Evolutionary conservation across 2,329 filamentous ascomycete genomes (phyloP).

Genomic region (Laburnicola sp.): DNA sequence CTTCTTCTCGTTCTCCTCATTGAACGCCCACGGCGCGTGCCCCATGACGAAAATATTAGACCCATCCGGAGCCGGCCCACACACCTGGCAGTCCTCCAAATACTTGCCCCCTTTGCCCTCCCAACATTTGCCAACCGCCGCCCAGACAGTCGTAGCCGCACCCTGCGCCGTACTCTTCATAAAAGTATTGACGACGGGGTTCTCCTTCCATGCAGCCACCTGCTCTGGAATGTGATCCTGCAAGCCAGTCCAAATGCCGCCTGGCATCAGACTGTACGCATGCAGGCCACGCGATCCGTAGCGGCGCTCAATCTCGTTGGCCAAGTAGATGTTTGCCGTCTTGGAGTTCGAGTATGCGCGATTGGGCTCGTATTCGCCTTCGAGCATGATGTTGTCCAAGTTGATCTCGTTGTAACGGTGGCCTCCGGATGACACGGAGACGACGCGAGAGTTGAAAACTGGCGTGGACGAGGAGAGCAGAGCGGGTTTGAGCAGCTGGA

Average conservation of each 20-base stretch:
- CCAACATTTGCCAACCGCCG: slow-evolving; percentile 37
- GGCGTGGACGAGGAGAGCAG: slow-evolving; percentile 33
- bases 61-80: slow-evolving; percentile 6
- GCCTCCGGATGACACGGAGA: slow-evolving; percentile 46
- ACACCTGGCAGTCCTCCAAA: slow-evolving; percentile 32
- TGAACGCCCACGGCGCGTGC: slow-evolving; percentile 23
- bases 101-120: slow-evolving; percentile 42
- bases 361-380: slow-evolving; percentile 37
- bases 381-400: slow-evolving; percentile 49
- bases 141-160: slow-evolving; percentile 44
- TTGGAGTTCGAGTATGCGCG: slow-evolving; percentile 56
- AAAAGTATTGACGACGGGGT: background rate
- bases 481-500: slow-evolving; percentile 47
- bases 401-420: slow-evolving; percentile 46
- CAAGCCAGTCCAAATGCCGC: slow-evolving; percentile 15
- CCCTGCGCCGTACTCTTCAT: slow-evolving; percentile 40
- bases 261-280: slow-evolving; percentile 26
- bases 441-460: slow-evolving; percentile 40
- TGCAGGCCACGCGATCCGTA: slow-evolving; percentile 53
- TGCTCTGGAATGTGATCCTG: slow-evolving; percentile 2
- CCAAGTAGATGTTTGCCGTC: slow-evolving; percentile 56
- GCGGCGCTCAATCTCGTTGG: slow-evolving; percentile 56
- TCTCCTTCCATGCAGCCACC: background rate
- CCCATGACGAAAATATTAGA: background rate
- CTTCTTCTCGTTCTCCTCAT: slow-evolving; percentile 27